Evolutionary conservation across 176 grass and related monocot species (phyloP).

Genomic region (Rhynchospora breviuscula): DNA sequence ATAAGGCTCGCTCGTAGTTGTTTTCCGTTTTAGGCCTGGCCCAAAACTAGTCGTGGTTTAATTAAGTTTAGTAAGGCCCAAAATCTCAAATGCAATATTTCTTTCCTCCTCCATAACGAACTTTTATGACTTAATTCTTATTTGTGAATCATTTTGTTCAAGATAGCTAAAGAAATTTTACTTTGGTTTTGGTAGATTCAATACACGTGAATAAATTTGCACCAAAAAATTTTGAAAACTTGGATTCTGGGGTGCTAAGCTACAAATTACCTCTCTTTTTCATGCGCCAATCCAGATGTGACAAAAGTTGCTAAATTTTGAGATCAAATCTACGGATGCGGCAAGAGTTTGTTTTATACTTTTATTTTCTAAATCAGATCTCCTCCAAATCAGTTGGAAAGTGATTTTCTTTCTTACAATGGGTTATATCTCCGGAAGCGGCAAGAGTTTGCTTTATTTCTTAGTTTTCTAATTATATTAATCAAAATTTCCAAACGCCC

Average conservation of each 20-base stretch:
- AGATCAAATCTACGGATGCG: neutral
- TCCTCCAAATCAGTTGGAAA: neutral
- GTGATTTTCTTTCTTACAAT: neutral
- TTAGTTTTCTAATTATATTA: no score
- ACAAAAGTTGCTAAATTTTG: neutral
- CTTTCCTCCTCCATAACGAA: no score
- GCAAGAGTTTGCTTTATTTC: no score
- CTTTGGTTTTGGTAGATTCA: neutral
- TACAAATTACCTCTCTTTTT: neutral
- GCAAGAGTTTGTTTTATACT: neutral
- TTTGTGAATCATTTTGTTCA: neutral
- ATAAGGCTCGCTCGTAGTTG: no score
- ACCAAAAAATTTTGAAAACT: neutral
- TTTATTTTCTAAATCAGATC: neutral
- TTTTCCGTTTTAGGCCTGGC: neutral
- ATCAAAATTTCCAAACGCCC: no score
- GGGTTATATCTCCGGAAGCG: no score
- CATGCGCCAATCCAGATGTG: neutral
- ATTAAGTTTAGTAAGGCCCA: no score
- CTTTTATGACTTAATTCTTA: neutral
- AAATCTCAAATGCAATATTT: neutral
- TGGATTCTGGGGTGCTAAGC: neutral
- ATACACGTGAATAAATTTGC: neutral
- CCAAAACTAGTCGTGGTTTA: neutral
- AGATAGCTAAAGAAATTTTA: neutral